Evolutionary conservation across 2,329 filamentous ascomycete species (phyloP).

Genomic region (Nothophoma quercina): DNA sequence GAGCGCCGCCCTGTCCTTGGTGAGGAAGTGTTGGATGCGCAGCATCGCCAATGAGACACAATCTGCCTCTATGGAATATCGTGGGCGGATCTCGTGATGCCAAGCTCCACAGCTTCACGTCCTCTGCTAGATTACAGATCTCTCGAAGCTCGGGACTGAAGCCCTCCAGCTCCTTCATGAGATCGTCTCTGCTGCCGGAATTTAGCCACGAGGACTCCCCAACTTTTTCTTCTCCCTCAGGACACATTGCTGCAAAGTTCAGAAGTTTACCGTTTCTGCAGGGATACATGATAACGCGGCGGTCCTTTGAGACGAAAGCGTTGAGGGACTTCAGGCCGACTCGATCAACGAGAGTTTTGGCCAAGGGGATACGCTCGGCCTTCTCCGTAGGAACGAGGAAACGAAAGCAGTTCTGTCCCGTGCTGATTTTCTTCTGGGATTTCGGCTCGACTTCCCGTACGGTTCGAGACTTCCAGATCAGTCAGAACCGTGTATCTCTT

Average conservation of each 20-base stretch:
- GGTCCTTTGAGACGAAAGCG: not conserved
- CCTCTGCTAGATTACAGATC: not conserved
- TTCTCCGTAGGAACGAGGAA: slow-evolving; percentile 6
- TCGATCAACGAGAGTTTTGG: not conserved
- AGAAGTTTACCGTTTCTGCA: not conserved
- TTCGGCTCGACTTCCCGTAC: not conserved
- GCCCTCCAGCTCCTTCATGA: not conserved
- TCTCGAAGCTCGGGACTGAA: not conserved
- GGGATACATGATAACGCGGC: not conserved
- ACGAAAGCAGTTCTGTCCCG: slow-evolving; percentile 7
- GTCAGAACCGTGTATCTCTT: too few relatives aligned
- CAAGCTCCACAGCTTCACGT: slow-evolving; percentile 1
- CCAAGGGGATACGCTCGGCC: not conserved
- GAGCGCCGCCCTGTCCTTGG: slow-evolving; percentile 18
- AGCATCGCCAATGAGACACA: slow-evolving; percentile 3
- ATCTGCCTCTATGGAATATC: not conserved
- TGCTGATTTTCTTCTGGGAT: not conserved
- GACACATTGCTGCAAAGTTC: not conserved
- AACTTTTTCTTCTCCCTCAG: not conserved
- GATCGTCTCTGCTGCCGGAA: not conserved
- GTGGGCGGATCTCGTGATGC: not conserved
- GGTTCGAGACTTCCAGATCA: not conserved
- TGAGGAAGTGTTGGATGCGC: slow-evolving; percentile 20
- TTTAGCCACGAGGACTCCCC: not conserved
- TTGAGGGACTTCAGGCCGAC: not conserved